These are phyloP conservation scores for Syzygium malaccense DNA, from an alignment of 441 rosid species.

Conservation along the genomic window DNA sequence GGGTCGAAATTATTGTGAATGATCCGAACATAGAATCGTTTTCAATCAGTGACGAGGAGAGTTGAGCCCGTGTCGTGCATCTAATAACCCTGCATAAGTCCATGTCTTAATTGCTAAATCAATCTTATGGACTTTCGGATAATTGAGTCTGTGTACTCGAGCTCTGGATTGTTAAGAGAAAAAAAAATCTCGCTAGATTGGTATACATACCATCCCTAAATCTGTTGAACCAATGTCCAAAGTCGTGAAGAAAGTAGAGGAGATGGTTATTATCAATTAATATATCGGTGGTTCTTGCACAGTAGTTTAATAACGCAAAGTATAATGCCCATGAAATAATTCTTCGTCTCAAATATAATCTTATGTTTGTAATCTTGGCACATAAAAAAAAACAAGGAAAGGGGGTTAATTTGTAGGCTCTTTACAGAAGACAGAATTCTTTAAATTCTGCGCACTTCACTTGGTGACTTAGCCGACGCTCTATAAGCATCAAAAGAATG, in stretches of 20 bases:
- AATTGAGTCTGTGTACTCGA: neutral
- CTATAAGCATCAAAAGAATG: neutral
- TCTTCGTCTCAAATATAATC: neutral
- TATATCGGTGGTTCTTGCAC: neutral
- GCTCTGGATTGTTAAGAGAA: neutral
- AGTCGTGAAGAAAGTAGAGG: neutral
- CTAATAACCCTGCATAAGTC: neutral
- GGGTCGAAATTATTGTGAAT: neutral
- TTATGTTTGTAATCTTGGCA: neutral
- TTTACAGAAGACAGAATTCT: neutral
- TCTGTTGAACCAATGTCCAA: neutral
- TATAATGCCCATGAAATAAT: neutral
- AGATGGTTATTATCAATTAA: neutral
- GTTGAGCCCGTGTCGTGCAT: fast-evolving
- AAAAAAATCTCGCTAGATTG: neutral
- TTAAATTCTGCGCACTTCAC: neutral
- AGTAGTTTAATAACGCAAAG: neutral
- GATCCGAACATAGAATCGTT: neutral
- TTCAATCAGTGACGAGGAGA: neutral
- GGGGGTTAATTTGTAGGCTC: neutral
- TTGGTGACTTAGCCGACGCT: neutral
- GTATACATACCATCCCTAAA: neutral
- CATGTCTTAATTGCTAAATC: neutral
- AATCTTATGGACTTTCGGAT: neutral
- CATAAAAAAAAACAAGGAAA: neutral